A percentile compares a stretch with the other conserved stretches of the same genome.
Conservation (phyloP, 2,329 filamentous ascomycete species). For the Alternaria sp. region DNA sequence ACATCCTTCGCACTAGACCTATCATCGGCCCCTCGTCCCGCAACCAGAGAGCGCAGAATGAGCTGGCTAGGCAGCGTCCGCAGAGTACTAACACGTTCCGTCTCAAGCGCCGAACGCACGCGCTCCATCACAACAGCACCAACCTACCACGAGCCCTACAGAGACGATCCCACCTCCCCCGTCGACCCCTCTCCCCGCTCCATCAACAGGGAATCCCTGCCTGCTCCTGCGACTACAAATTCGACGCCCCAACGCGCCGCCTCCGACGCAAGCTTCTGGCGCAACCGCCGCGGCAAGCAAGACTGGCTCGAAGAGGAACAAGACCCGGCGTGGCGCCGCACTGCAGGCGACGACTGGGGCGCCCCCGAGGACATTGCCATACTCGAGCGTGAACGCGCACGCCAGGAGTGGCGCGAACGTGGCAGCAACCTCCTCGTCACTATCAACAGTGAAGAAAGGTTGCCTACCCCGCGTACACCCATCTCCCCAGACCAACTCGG, state of each 20-base stretch:
- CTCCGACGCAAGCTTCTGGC: constrained; percentile 53
- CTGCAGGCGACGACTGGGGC: constrained; percentile 47
- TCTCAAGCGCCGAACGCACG: constrained; percentile 34
- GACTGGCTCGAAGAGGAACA: constrained; percentile 50
- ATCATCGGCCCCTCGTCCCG: constrained; percentile 14
- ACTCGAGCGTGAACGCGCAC: constrained; percentile 38
- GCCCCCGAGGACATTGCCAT: constrained; percentile 41
- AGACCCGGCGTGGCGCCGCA: constrained; percentile 38
- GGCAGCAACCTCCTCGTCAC: constrained; percentile 38
- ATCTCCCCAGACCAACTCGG: constrained; percentile 34
- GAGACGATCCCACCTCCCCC: constrained; percentile 31
- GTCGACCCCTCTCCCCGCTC: constrained; percentile 1
- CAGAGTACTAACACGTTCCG: constrained; percentile 41
- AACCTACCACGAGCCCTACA: constrained; percentile 37
- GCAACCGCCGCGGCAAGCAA: constrained; percentile 50
- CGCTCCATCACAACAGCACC: constrained; percentile 33
- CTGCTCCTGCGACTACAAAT: constrained; percentile 18
- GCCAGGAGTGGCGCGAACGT: constrained; percentile 40
- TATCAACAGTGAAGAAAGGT: constrained; percentile 30
- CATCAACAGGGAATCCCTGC: constrained; percentile 27
- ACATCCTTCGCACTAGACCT: constrained; percentile 33
- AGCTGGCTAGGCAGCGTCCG: constrained; percentile 49
- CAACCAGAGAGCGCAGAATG: constrained; percentile 35
- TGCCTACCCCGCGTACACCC: constrained; percentile 37
- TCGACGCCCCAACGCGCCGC: constrained; percentile 49